Evolutionary conservation across 192 early-diverging fungal species (phyloP).

Genomic region (Entomortierella beljakovae): DNA sequence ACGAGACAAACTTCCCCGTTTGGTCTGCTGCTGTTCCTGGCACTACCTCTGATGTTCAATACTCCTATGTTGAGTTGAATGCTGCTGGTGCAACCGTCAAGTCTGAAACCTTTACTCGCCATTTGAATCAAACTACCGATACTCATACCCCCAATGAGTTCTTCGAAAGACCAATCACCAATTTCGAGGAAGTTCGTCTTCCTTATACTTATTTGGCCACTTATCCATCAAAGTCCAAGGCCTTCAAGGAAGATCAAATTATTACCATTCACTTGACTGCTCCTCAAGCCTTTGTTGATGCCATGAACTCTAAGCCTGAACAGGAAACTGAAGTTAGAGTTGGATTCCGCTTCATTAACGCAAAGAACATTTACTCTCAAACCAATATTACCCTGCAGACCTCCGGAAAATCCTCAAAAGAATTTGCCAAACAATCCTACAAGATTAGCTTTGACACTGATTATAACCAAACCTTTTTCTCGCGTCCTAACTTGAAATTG

Average conservation of each 20-base stretch:
- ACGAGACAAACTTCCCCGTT: constrained; percentile 32
- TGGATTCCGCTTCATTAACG: constrained; percentile 54
- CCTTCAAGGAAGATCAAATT: constrained; percentile 56
- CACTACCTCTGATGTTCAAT: constrained; percentile 23
- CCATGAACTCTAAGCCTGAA: constrained; percentile 35
- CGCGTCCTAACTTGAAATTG: constrained; percentile 58
- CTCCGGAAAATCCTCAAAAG: constrained; percentile 62
- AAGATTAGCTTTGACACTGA: constrained; percentile 56
- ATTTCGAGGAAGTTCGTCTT: constrained; percentile 38
- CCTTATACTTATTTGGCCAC: constrained; percentile 60
- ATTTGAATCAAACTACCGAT: constrained; percentile 43
- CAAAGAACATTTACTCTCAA: constrained; percentile 50
- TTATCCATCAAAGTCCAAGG: constrained; percentile 57
- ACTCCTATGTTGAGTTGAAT: constrained; percentile 45
- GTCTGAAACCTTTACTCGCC: constrained; percentile 44
- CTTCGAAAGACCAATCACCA: constrained; percentile 58
- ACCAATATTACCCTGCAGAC: constrained; percentile 51
- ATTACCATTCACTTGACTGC: constrained; percentile 58
- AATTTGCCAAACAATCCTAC: constrained; percentile 62
- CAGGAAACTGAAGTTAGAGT: constrained; percentile 37
- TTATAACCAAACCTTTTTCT: constrained; percentile 53
- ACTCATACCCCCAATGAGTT: constrained; percentile 58
- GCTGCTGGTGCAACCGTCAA: constrained; percentile 32
- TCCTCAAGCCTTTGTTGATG: constrained; percentile 33
- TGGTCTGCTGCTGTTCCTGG: constrained; percentile 34